Evolutionary conservation across 2,329 filamentous ascomycete genomes (phyloP).

Genomic region (Neophaeococcomyces mojaviensis): DNA sequence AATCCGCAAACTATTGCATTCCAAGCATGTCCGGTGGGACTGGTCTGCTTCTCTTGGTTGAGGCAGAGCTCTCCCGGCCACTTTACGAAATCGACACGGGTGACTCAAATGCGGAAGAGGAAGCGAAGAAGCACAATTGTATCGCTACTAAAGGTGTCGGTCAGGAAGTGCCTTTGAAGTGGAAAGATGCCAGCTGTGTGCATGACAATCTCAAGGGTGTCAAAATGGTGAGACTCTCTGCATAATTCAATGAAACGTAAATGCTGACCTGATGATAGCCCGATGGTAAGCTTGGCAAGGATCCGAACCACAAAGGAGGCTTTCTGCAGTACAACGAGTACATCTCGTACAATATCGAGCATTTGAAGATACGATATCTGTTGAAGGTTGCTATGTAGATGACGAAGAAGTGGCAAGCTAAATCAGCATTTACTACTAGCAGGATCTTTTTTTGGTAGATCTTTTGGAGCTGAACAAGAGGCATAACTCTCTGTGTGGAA

Average conservation of each 20-base stretch:
- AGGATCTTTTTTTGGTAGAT: too few species aligned
- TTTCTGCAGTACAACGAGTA: slow-evolving; percentile 37
- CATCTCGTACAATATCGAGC: slow-evolving; percentile 42
- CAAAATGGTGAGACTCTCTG: slow-evolving; percentile 42
- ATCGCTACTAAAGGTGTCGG: slow-evolving; percentile 67
- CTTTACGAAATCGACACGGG: slow-evolving; percentile 56
- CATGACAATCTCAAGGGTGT: slow-evolving; percentile 60
- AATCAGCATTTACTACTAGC: too few species aligned
- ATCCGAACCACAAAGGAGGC: slow-evolving; percentile 8
- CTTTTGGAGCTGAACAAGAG: too few species aligned
- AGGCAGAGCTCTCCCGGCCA: slow-evolving; percentile 71
- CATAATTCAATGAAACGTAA: background rate
- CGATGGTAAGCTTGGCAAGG: slow-evolving; percentile 7
- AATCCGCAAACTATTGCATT: slow-evolving; percentile 72
- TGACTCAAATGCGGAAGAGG: slow-evolving; percentile 56
- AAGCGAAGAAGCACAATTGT: slow-evolving; percentile 54
- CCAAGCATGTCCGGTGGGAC: slow-evolving; percentile 54
- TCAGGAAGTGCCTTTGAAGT: slow-evolving; percentile 54
- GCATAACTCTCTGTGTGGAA: too few species aligned
- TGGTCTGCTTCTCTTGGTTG: slow-evolving; percentile 72
- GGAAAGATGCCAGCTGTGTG: slow-evolving; percentile 68
- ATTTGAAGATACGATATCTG: slow-evolving; percentile 40
- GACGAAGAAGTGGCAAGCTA: too few species aligned
- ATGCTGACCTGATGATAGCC: slow-evolving; percentile 3
- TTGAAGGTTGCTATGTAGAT: slow-evolving; percentile 34